A percentile compares a stretch with the other conserved stretches of the same genome.
phyloP scores from a whole-genome alignment of 257 asterid genomes.

The Scutellaria barbata region DNA sequence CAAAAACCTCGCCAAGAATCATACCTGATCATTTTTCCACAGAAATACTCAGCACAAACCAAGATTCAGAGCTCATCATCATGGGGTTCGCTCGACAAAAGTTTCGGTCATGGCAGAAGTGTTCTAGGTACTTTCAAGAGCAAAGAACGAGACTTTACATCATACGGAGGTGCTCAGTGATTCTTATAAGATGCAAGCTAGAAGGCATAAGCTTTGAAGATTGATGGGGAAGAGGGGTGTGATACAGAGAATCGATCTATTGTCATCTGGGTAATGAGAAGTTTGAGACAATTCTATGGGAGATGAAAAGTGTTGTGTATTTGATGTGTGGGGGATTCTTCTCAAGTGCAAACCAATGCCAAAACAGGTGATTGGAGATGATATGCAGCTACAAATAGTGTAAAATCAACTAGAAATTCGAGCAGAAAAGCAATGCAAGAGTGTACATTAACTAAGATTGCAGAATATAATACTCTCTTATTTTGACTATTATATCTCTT shows the following conservation, averaged over 20 bases:
- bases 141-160: slow-evolving; percentile 77
- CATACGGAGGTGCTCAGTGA: slow-evolving; percentile 75
- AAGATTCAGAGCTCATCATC: slow-evolving; percentile 5
- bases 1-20: slow-evolving; percentile 11
- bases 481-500: not conserved
- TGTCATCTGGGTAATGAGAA: slow-evolving; percentile 4
- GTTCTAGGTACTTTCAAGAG: slow-evolving; percentile 73
- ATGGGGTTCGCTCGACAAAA: slow-evolving; percentile 51
- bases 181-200: slow-evolving; percentile 62
- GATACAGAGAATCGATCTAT: not conserved
- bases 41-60: not conserved
- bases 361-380: slow-evolving; percentile 14
- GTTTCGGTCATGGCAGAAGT: slow-evolving; percentile 56
- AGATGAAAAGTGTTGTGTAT: not conserved
- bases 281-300: slow-evolving; percentile 2
- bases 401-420: slow-evolving; percentile 13
- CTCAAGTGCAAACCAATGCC: not conserved
- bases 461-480: slow-evolving; percentile 5
- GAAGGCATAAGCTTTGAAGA: slow-evolving; percentile 50
- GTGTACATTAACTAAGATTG: slow-evolving; percentile 25
- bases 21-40: not conserved
- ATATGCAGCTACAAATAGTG: slow-evolving; percentile 4
- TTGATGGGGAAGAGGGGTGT: slow-evolving; percentile 22
- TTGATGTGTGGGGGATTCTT: not conserved
- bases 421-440: slow-evolving; percentile 23